Base-by-base conservation (phyloP, 2,329 filamentous ascomycete genomes). In the Scytalidium sp. region DNA sequence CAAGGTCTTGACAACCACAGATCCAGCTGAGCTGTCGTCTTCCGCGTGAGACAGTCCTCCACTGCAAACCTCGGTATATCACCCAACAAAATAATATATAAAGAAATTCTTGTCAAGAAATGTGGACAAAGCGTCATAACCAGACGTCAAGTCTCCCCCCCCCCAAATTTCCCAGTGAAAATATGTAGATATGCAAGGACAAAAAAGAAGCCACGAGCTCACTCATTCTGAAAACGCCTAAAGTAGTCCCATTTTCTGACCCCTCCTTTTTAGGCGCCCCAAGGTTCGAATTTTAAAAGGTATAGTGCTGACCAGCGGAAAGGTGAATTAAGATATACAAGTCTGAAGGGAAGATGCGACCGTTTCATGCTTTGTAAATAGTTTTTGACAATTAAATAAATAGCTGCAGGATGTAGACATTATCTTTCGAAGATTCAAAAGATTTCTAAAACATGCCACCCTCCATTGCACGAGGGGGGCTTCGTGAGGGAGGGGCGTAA, bases 381-480 rank as follows among this genome's bases (percentile, higher is more conserved):
- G 15, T n/a, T n/a, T 36, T 36, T 36, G 15, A n/a, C 13, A 15
- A n/a, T 36, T 15, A 36, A n/a, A 36, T 10, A 36, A 36, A 9
- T 36, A 36, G n/a, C 17, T 5, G 15, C 4, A 36, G 32, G 5
- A 36, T 36, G 13, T 36, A 15, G 13, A 7, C 17, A 36, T 36
- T 36, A 36, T 15, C 32, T 36, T n/a, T n/a, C 17, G 13, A 36
- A 36, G 32, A 36, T 8, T n/a, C 32, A n/a, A n/a, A n/a, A n/a
- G 32, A 36, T 7, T 8, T 15, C 32, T 54, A 64, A 52, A 64
- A 64, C 62, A 64, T 64, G n/a, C 54, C 60, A 10, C 62, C 62
- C 11, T 62, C 60, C 9, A 50, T 39, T 15, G 43, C 19, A 25
- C 47, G 50, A 17, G 55, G 51, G 36, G 59, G 56, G 44, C 46